phyloP scores from a whole-genome alignment of 2,329 filamentous ascomycete genomes.

The Daldinia sp. region DNA sequence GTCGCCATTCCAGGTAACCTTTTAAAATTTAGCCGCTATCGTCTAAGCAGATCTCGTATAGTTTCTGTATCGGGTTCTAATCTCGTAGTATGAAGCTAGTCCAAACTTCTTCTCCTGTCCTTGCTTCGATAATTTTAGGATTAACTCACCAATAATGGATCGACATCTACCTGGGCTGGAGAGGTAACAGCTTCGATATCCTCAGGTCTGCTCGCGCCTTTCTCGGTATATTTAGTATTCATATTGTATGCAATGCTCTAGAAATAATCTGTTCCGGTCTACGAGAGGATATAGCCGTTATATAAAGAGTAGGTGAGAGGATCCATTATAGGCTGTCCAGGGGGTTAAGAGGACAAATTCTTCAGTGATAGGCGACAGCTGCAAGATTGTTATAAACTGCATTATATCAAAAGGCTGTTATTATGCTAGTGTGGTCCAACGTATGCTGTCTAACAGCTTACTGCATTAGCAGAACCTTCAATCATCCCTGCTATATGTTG shows the following conservation, averaged over 20 bases:
- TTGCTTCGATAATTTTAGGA: background rate
- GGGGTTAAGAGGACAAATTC: background rate
- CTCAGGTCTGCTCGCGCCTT: background rate
- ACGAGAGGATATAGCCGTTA: background rate
- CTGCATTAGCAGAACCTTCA: background rate
- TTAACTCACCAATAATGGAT: conserved; percentile 12
- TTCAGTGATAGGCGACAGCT: background rate
- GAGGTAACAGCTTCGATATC: background rate
- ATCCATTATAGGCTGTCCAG: background rate
- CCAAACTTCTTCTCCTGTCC: background rate
- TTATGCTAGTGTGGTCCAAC: background rate
- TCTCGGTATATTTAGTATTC: conserved; percentile 4
- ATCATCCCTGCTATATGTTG: background rate
- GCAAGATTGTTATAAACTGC: background rate
- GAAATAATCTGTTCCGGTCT: background rate
- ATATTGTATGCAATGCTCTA: conserved; percentile 7
- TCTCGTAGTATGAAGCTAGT: background rate
- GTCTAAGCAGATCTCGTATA: background rate
- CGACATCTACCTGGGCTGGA: background rate
- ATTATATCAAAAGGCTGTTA: background rate
- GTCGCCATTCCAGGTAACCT: conserved; percentile 34
- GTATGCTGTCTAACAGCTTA: background rate
- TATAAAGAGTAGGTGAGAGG: background rate
- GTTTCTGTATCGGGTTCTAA: background rate
- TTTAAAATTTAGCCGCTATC: background rate